Evolutionary conservation across 2,329 filamentous ascomycete genomes (phyloP), one percentile per base, ranked within the genome.

Genomic region (Fusarium pseudocircinatum): DNA sequence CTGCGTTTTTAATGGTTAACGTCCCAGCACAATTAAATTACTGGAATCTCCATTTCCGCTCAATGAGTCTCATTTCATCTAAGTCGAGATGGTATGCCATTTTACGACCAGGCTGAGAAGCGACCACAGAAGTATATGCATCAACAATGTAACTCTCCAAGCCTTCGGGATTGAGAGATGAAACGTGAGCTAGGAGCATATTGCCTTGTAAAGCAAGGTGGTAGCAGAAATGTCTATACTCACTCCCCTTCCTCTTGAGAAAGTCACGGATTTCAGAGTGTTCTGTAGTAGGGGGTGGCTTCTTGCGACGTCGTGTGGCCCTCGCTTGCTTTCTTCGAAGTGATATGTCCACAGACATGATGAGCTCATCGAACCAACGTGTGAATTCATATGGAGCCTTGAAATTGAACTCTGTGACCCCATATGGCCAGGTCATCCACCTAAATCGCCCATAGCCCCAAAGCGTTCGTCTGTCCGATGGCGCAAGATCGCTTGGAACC

Each of bases 391-490:
- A 16, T 16, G 9, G 40, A 42, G 40, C 40, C 14, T 2, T 0
- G 1, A 42, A 42, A 4, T 16, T 4, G 22, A 16, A n/a, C 9
- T 42, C 6, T 7, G 6, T 11, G 40, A 3, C 1, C 2, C 14
- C 3, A n/a, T 7, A 6, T n/a, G 40, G 40, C 40, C 40, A 11
- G 14, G 7, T 7, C 16, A 37, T 37, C 36, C 18, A 37, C 8
- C 18, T 20, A 37, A 2, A 11, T 2, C 0, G 18, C 9, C 4
- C 36, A 20, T 1, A 16, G 36, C 18, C 2, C 8, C 15, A 14
- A 12, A 42, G 2, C 1, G 40, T 24, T 16, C n/a, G n/a, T 5
- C 0, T 0, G 9, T 0, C 0, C n/a, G 0, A 43, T 15, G n/a
- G 1, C 4, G 0, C 14, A 43, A 24, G 2, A 43, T 43, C n/a